Conservation (phyloP, 2,329 filamentous ascomycete genomes). For the Xylariaceae sp. region DNA sequence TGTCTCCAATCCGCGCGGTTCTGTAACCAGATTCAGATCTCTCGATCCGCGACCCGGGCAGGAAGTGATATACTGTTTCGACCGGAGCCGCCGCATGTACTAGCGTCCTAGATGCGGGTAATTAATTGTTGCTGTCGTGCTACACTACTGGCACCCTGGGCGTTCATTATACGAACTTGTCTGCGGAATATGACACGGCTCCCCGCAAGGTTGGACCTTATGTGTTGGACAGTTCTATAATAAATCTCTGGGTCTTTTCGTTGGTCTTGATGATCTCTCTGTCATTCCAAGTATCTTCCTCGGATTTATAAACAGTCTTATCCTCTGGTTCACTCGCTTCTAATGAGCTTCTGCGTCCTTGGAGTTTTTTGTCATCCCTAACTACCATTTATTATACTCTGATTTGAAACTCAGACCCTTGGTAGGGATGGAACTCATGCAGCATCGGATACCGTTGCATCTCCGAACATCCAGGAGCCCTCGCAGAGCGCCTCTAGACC, state of each 20-base stretch:
- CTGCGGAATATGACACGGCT: slow-evolving; percentile 30
- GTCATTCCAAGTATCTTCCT: slow-evolving; percentile 26
- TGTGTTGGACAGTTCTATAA: slow-evolving; percentile 38
- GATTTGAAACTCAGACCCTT: too few relatives aligned
- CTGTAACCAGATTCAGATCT: slow-evolving; percentile 21
- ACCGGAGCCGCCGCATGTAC: slow-evolving; percentile 27
- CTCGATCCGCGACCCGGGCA: slow-evolving; percentile 23
- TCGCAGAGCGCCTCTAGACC: neutral
- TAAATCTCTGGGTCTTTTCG: slow-evolving; percentile 30
- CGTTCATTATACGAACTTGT: slow-evolving; percentile 29
- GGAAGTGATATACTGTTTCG: slow-evolving; percentile 22
- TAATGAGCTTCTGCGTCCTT: slow-evolving; percentile 2
- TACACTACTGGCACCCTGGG: slow-evolving; percentile 34
- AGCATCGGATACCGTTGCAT: too few relatives aligned
- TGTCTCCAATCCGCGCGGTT: slow-evolving; percentile 26
- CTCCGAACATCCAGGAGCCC: neutral
- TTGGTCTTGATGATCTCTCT: slow-evolving; percentile 23
- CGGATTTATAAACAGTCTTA: slow-evolving; percentile 32
- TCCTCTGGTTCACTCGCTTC: slow-evolving; percentile 3
- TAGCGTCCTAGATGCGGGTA: slow-evolving; percentile 24
- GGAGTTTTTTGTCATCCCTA: slow-evolving; percentile 11
- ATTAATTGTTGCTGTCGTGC: slow-evolving; percentile 23
- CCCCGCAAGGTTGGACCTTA: slow-evolving; percentile 34
- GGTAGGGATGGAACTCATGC: too few relatives aligned
- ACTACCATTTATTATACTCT: neutral